Conservation (phyloP, 2,329 filamentous ascomycete genomes). For the Aspergillus quadrilineatus region DNA sequence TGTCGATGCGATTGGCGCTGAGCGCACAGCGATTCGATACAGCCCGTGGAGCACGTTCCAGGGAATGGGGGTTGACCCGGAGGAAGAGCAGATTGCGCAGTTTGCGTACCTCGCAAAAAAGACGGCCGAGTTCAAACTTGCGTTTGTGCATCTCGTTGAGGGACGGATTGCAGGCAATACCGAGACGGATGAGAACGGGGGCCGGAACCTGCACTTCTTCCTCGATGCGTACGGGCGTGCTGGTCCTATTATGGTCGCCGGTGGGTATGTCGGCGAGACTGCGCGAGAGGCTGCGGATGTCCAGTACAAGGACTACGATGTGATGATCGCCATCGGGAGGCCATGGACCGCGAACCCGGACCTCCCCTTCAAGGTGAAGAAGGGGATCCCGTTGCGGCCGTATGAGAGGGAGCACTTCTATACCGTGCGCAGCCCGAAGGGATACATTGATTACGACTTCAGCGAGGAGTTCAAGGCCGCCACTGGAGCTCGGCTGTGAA, state of each 20-base stretch:
- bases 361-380: conserved; percentile 43
- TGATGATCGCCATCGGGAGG: conserved; percentile 43
- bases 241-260: conserved; percentile 53
- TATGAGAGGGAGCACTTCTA: conserved; percentile 48
- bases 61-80: conserved; percentile 60
- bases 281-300: conserved; percentile 40
- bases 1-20: conserved; percentile 45
- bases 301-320: conserved; percentile 31
- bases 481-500: conserved; percentile 8
- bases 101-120: conserved; percentile 59
- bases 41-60: conserved; percentile 45
- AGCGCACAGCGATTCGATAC: conserved; percentile 49
- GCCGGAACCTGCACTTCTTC: conserved; percentile 43
- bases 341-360: conserved; percentile 49
- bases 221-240: conserved; percentile 42
- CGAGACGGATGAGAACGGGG: conserved; percentile 35
- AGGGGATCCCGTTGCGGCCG: conserved; percentile 36
- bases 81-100: conserved; percentile 53
- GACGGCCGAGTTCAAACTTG: conserved; percentile 54
- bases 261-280: conserved; percentile 45
- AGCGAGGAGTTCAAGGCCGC: conserved; percentile 31
- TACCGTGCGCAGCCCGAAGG: conserved; percentile 31
- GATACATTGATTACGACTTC: conserved; percentile 43
- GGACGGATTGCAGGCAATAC: conserved; percentile 45
- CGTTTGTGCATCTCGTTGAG: conserved; percentile 64